Percentiles rank a stretch among this genome's conserved stretches.
Evolutionary conservation across 225 moss, liverwort and hornwort genomes (phyloP).

Genomic region (Bryoerythrophyllum caledonicum): DNA sequence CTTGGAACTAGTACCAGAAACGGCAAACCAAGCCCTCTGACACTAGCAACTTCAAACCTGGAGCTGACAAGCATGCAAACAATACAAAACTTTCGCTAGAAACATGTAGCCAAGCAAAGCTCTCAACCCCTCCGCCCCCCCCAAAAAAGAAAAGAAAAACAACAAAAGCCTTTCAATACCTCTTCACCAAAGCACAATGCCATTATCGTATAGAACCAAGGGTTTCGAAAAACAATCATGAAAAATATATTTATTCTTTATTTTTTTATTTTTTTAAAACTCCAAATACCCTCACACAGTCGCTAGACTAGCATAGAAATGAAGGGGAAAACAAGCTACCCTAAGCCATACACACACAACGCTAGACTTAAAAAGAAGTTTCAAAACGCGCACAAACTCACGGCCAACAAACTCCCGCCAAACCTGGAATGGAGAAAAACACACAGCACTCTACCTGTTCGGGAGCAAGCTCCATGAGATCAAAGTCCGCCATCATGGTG

Average conservation of each 20-base stretch:
- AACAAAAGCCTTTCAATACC: too few relatives aligned
- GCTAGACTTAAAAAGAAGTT: not conserved
- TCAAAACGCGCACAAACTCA: not conserved
- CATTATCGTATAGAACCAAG: conserved; percentile 4
- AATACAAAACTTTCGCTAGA: not conserved
- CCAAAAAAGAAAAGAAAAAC: not conserved
- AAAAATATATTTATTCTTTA: too few relatives aligned
- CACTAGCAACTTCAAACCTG: conserved; percentile 17
- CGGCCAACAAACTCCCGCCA: too few relatives aligned
- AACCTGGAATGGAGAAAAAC: not conserved
- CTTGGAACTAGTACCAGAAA: too few relatives aligned
- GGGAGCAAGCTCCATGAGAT: conserved; percentile 67
- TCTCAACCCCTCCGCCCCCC: not conserved
- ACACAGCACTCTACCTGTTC: conserved; percentile 43
- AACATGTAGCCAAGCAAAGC: not conserved
- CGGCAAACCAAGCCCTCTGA: not conserved
- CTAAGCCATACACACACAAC: conserved; percentile 6
- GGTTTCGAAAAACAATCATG: too few relatives aligned
- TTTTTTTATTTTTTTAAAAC: too few relatives aligned
- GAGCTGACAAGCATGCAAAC: conserved; percentile 29
- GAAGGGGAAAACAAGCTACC: conserved; percentile 12
- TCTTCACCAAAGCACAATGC: conserved; percentile 24
- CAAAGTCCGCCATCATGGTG: conserved; percentile 62
- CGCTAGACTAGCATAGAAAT: not conserved
- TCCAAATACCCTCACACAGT: not conserved